Evolutionary conservation across 345 rosid species (phyloP).

Genomic region (Sonneratia caseolaris): DNA sequence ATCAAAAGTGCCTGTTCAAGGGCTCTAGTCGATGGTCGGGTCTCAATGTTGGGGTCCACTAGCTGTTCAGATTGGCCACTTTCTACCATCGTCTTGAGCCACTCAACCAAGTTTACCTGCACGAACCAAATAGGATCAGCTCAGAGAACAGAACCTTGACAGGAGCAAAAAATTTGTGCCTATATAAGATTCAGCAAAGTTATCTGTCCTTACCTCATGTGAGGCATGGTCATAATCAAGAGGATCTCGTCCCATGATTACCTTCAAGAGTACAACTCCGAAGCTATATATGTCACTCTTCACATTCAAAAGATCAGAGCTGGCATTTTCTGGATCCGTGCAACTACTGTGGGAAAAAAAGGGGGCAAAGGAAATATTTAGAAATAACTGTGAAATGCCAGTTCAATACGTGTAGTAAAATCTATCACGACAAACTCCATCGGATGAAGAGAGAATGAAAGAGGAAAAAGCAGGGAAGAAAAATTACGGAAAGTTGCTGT

Average conservation of each 20-base stretch:
- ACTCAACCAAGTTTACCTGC: constrained; percentile 87
- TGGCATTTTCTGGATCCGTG: constrained; percentile 93
- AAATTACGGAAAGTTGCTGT: constrained; percentile 93
- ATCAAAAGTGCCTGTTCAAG: constrained; percentile 83
- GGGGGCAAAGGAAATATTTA: not conserved
- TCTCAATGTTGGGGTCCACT: constrained; percentile 67
- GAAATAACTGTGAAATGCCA: not conserved
- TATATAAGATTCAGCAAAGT: not conserved
- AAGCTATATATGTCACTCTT: constrained; percentile 95
- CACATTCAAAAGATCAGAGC: constrained; percentile 84
- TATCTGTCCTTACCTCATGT: constrained; percentile 48
- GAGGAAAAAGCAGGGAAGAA: not conserved
- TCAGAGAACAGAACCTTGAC: not conserved
- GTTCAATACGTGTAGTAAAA: not conserved
- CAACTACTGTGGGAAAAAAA: constrained; percentile 32
- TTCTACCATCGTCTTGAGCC: constrained; percentile 86
- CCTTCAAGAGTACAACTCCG: constrained; percentile 85
- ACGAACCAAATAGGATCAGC: not conserved
- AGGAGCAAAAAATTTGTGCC: not conserved
- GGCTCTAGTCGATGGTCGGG: constrained; percentile 64
- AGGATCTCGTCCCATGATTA: constrained; percentile 92
- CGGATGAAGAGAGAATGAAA: not conserved
- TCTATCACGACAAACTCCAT: not conserved
- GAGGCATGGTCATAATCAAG: constrained; percentile 75
- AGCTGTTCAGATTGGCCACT: constrained; percentile 70